Conservation (phyloP, 2,329 filamentous ascomycete species). For the Ceratocystis colombiana region DNA sequence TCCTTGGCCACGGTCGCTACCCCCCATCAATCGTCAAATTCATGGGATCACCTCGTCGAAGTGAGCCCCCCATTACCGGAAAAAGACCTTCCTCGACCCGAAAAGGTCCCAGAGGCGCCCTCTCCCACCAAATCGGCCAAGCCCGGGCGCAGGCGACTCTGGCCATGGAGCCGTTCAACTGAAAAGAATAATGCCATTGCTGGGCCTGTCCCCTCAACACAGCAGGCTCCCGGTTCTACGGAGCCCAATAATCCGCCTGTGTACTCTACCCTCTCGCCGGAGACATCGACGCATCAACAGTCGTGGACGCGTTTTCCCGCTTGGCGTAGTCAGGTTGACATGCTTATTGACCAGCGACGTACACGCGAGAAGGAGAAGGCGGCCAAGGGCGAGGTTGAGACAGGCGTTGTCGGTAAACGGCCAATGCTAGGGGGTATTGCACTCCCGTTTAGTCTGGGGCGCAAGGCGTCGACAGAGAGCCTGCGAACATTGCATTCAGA, state of each 20-base stretch:
- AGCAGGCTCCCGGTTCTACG: not conserved
- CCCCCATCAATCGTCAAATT: not conserved
- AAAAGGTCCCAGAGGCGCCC: not conserved
- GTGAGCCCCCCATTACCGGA: not conserved
- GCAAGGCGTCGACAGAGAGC: conserved; percentile 56
- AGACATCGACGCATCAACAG: not conserved
- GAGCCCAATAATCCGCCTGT: not conserved
- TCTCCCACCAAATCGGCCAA: not conserved
- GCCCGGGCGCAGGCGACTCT: conserved; percentile 19
- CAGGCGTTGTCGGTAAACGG: conserved; percentile 49
- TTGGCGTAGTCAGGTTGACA: conserved; percentile 17
- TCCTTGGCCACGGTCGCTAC: not conserved
- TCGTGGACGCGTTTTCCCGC: conserved; percentile 12
- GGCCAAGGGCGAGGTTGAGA: conserved; percentile 37
- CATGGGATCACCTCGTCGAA: not conserved
- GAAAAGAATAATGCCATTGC: not conserved
- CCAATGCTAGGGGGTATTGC: conserved; percentile 60
- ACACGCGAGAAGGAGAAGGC: conserved; percentile 22
- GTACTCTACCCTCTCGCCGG: not conserved
- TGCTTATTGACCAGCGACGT: conserved; percentile 19
- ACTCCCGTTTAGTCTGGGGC: conserved; percentile 59
- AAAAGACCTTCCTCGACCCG: not conserved
- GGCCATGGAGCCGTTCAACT: conserved; percentile 22
- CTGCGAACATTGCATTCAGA: conserved; percentile 54
- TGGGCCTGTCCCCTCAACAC: not conserved